Base-by-base conservation (phyloP, 305 asterid genomes). In the Fraxinus paxiana region DNA sequence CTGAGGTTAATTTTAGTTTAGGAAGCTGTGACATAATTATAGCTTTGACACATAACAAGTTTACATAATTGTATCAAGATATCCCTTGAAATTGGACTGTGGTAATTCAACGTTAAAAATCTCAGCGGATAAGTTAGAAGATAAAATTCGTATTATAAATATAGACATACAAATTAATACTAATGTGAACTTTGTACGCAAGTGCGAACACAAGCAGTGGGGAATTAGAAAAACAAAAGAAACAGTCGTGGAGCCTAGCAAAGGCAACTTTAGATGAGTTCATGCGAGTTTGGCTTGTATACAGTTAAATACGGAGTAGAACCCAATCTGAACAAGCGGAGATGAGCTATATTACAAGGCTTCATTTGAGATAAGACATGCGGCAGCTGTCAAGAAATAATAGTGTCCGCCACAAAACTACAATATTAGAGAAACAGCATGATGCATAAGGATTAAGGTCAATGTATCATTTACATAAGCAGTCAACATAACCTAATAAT, bases 381-480 rank as follows among this genome's bases (percentile, higher is more conserved):
- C 12, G 24, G 17, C 38, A 24, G 76, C 46, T 35, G 31, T 37
- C 65, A 24, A 37, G 26, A 35, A 6, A 65, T 37, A 6, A 13
- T 18, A 35, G 13, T 7, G 28, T 17, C 73, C 41, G 15, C 76
- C 22, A 31, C 20, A 7, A 43, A 33, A 26, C 48, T 28, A 48
- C 73, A 77, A 31, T 56, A 34, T 22, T 43, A 41, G 41, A 69
- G 41, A 28, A 69, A 13, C 24, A 0, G 41, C 22, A 15, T 31
- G 24, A 69, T 30, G 38, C 30, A 15, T 5, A 31, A 69, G 38
- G 74, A 26, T 67, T 13, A 69, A 69, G 43, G 20, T 59, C 37
- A 41, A 56, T 74, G 38, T 34, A 85, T 67, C 33, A 63, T 73
- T 46, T 54, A 73, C 80, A 82, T 6, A 76, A 22, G 59, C 67